Percentiles rank a stretch among this genome's conserved stretches.
Conservation (phyloP, 2,329 filamentous ascomycete species). For the Chaetothyriales sp. region DNA sequence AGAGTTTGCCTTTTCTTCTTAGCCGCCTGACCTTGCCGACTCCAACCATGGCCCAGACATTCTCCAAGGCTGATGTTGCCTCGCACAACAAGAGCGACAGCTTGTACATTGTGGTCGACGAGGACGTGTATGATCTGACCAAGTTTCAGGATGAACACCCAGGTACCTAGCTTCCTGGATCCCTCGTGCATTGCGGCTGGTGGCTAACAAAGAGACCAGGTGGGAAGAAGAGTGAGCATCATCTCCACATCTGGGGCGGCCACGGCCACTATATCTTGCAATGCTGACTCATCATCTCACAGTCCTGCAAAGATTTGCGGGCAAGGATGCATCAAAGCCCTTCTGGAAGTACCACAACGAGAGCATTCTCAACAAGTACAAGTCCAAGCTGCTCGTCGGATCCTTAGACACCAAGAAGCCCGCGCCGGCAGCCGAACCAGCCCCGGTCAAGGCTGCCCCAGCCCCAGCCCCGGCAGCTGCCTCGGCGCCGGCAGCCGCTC, state of each 20-base stretch:
- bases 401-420: conserved; percentile 79
- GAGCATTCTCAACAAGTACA: conserved; percentile 49
- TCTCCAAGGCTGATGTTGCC: conserved; percentile 72
- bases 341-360: conserved; percentile 55
- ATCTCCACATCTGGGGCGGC: conserved; percentile 5
- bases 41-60: conserved; percentile 68
- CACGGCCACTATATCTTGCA: background rate
- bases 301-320: conserved; percentile 52
- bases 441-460: conserved; percentile 16
- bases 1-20: background rate
- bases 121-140: conserved; percentile 90
- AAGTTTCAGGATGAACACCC: conserved; percentile 77
- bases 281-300: conserved; percentile 9
- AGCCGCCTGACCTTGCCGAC: background rate
- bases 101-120: conserved; percentile 82
- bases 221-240: conserved; percentile 52
- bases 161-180: conserved; percentile 20
- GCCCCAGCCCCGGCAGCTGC: conserved; percentile 24
- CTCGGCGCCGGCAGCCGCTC: background rate
- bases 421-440: conserved; percentile 37
- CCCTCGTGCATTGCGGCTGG: background rate
- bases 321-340: conserved; percentile 55
- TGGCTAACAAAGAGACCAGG: conserved; percentile 31
- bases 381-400: conserved; percentile 45
- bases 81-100: conserved; percentile 78